Percentiles rank a stretch among this genome's conserved stretches.
Evolutionary conservation across 179 eudicot genomes (phyloP).

Genomic region (Carnegiea gigantea): DNA sequence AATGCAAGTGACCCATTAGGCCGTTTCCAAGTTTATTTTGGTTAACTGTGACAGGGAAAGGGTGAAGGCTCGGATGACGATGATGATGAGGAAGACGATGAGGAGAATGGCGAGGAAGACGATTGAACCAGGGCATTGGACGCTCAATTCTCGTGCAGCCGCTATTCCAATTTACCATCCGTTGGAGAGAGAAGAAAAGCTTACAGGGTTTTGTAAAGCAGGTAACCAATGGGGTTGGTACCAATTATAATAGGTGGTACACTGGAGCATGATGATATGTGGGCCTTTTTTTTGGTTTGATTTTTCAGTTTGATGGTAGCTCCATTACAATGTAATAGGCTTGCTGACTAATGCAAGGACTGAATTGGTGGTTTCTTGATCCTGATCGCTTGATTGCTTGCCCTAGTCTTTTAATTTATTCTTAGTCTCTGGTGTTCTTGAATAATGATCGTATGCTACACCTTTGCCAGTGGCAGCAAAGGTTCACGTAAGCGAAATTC

Average conservation of each 20-base stretch:
- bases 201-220: constrained; percentile 7
- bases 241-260: not conserved
- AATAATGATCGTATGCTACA: too few species aligned
- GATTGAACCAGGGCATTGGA: not conserved
- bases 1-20: too few species aligned
- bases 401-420: not conserved
- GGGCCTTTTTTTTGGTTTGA: not conserved
- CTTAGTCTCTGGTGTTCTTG: not conserved
- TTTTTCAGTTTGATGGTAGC: not conserved
- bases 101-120: not conserved
- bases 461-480: too few species aligned
- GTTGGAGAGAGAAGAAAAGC: not conserved
- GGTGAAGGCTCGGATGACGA: not conserved
- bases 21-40: not conserved
- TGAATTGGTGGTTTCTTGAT: not conserved
- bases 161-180: not conserved
- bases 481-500: too few species aligned
- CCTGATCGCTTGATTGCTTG: not conserved
- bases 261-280: not conserved
- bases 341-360: not conserved
- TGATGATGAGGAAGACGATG: not conserved
- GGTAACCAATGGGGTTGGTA: not conserved
- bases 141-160: not conserved
- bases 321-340: not conserved
- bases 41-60: constrained; percentile 7